Conservation (phyloP, 164 flowering plant genomes). For the Magnolia sinica region DNA sequence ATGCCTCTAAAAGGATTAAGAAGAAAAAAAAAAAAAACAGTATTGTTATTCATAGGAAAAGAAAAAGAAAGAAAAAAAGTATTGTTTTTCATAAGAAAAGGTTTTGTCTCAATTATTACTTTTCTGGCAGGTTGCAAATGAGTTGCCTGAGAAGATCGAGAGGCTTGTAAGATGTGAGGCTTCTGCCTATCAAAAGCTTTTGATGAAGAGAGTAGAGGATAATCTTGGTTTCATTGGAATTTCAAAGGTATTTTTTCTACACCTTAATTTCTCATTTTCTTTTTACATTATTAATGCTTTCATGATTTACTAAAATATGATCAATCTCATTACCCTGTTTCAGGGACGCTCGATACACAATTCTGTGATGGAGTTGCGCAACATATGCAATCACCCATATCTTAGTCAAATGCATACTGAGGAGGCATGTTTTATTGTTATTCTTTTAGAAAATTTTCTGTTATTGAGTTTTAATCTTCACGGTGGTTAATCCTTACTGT, state of each 20-base stretch:
- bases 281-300: neutral
- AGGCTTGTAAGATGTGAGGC: conserved; percentile 96
- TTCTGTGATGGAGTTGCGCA: conserved; percentile 95
- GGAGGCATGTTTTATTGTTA: conserved; percentile 49
- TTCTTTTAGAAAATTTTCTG: neutral
- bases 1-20: too few species aligned
- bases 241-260: conserved; percentile 53
- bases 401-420: conserved; percentile 95
- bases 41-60: too few species aligned
- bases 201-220: conserved; percentile 97
- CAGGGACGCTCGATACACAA: conserved; percentile 92
- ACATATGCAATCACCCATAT: conserved; percentile 99
- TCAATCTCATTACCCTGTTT: conserved; percentile 3
- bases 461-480: neutral
- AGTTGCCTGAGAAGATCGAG: conserved; percentile 98
- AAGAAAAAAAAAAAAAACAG: too few species aligned
- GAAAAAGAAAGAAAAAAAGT: too few species aligned
- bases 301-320: neutral
- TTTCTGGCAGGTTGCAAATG: conserved; percentile 78
- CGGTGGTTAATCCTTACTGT: neutral
- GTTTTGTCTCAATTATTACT: neutral
- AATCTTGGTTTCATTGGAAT: conserved; percentile 90
- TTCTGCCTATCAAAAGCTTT: conserved; percentile 95
- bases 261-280: too few species aligned
- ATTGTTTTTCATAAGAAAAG: too few species aligned